Evolutionary conservation across 1,284 basidiomycete genomes (phyloP).

Genomic region (Marasmius oreades): DNA sequence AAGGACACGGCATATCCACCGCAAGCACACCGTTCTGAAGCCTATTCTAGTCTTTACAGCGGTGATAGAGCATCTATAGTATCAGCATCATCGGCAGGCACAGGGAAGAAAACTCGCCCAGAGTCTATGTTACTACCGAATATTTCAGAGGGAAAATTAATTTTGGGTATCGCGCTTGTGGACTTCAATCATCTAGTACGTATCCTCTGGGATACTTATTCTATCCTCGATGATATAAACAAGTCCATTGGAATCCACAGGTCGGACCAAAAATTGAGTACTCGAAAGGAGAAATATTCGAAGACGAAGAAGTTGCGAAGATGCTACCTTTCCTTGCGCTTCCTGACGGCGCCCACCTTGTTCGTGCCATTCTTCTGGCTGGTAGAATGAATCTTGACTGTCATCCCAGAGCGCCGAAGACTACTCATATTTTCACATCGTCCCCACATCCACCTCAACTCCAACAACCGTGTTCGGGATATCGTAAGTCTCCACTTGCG

Average conservation of each 20-base stretch:
- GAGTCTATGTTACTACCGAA: slow-evolving; percentile 63
- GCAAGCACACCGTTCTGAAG: neutral
- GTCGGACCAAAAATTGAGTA: slow-evolving; percentile 92
- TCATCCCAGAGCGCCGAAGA: slow-evolving; percentile 81
- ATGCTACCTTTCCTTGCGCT: slow-evolving; percentile 96
- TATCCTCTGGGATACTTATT: slow-evolving; percentile 9
- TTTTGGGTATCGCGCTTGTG: slow-evolving; percentile 82
- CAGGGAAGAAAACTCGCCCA: slow-evolving; percentile 59
- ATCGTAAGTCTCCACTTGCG: slow-evolving; percentile 55
- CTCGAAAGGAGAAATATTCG: slow-evolving; percentile 62
- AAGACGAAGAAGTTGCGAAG: slow-evolving; percentile 78
- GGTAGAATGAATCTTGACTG: slow-evolving; percentile 6
- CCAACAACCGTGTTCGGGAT: slow-evolving; percentile 90
- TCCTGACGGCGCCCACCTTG: slow-evolving; percentile 94
- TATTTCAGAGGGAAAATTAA: slow-evolving; percentile 54
- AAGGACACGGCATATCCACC: neutral
- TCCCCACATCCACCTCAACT: slow-evolving; percentile 57
- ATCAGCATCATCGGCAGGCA: slow-evolving; percentile 51
- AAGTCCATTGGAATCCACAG: slow-evolving; percentile 41
- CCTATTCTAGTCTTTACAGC: slow-evolving; percentile 43
- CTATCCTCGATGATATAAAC: slow-evolving; percentile 12
- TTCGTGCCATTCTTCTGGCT: slow-evolving; percentile 31
- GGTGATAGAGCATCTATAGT: slow-evolving; percentile 40
- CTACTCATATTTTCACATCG: slow-evolving; percentile 94
- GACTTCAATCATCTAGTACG: slow-evolving; percentile 89